Percentiles rank a stretch among this genome's conserved stretches.
These are phyloP conservation scores for Urtica urens DNA, from an alignment of 306 rosid genomes.

Conservation along the genomic window DNA sequence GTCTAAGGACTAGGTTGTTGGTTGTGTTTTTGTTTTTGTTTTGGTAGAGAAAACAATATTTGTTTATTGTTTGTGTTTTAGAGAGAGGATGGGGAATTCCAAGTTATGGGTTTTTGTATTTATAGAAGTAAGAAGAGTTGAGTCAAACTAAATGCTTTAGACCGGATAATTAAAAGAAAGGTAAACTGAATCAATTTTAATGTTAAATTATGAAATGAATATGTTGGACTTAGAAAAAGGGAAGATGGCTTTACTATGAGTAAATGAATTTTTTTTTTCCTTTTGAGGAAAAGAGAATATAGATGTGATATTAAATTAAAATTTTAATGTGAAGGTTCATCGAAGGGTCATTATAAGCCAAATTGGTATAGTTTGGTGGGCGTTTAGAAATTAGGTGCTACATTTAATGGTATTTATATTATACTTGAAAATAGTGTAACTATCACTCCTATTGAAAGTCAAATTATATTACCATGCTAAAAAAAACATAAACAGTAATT, in stretches of 20 bases:
- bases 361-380: neutral
- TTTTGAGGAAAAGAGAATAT: neutral
- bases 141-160: conserved; percentile 5
- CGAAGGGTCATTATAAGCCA: neutral
- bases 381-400: neutral
- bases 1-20: neutral
- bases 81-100: conserved; percentile 8
- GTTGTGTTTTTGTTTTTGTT: neutral
- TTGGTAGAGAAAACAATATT: neutral
- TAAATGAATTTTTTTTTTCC: neutral
- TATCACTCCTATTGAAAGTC: too few species aligned
- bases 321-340: neutral
- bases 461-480: too few species aligned
- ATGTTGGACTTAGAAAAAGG: neutral
- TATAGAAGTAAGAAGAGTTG: neutral
- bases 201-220: neutral
- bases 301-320: neutral
- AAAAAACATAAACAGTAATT: too few species aligned
- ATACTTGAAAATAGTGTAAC: too few species aligned
- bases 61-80: neutral
- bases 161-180: neutral
- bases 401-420: neutral
- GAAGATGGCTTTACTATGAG: neutral
- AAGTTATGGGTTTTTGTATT: neutral
- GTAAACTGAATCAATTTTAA: neutral